phyloP scores from a whole-genome alignment of 495 filamentous ascomycete genomes.

The Hypoxylon lienhwacheense region DNA sequence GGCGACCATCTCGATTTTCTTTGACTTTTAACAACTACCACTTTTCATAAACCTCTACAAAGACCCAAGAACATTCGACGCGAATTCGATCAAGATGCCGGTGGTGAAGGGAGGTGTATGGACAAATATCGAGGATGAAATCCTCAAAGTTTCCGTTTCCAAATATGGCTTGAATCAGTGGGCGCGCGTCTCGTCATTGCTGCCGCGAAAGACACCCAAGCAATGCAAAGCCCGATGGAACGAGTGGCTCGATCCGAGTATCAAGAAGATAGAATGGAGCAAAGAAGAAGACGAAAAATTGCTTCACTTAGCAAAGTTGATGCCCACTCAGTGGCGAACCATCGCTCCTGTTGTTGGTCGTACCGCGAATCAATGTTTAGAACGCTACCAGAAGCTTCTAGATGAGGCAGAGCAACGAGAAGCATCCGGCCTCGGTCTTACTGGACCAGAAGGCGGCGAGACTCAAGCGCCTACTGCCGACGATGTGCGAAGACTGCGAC shows the following conservation, averaged over 20 bases:
- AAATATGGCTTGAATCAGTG: constrained; percentile 99
- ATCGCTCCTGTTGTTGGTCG: constrained; percentile 96
- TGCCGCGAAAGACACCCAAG: constrained; percentile 96
- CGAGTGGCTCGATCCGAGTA: constrained; percentile 97
- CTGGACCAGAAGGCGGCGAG: constrained; percentile 86
- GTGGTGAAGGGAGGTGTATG: constrained; percentile 98
- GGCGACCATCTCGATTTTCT: too few species aligned
- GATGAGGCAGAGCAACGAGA: constrained; percentile 95
- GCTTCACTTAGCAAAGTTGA: constrained; percentile 92
- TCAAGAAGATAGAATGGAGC: constrained; percentile 98
- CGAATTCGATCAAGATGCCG: constrained; percentile 65
- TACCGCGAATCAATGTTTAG: constrained; percentile 94
- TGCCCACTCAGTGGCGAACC: constrained; percentile 99
- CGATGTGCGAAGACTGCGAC: constrained; percentile 84
- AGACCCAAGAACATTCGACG: neutral
- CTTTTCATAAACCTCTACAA: neutral
- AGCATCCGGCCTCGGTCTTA: constrained; percentile 75
- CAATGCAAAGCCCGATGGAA: constrained; percentile 98
- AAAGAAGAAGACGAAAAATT: constrained; percentile 98
- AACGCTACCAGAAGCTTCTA: constrained; percentile 93
- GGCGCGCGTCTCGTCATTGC: constrained; percentile 95
- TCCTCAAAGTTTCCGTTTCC: constrained; percentile 92
- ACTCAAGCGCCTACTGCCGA: constrained; percentile 86
- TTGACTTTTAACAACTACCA: neutral
- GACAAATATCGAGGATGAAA: constrained; percentile 81